These are phyloP conservation scores for Carex pumila DNA, from an alignment of 176 grass and related monocot species.

Conservation along the genomic window DNA sequence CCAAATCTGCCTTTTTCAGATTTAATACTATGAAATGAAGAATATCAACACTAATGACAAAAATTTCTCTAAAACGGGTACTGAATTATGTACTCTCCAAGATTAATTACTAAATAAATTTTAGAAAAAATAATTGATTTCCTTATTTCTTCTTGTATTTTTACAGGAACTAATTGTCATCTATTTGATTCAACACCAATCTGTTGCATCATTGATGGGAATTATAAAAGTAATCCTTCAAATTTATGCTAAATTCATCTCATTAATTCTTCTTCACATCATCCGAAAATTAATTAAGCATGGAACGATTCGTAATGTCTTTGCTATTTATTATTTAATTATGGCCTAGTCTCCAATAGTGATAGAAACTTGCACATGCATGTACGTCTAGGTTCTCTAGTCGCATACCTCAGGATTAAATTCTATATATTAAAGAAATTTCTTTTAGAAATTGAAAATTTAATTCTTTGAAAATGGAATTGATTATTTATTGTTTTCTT, in stretches of 20 bases:
- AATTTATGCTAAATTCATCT: neutral
- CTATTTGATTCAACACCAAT: neutral
- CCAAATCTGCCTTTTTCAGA: neutral
- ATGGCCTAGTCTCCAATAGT: neutral
- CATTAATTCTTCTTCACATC: neutral
- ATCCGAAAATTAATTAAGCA: neutral
- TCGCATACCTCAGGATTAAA: neutral
- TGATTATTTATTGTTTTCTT: too few species aligned
- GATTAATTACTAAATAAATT: neutral
- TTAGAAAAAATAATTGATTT: neutral
- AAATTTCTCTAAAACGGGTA: neutral
- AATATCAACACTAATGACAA: neutral
- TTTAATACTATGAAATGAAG: neutral
- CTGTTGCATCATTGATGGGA: neutral
- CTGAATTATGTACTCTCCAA: neutral
- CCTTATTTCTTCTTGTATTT: neutral
- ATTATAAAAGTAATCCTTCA: neutral
- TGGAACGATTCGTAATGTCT: neutral
- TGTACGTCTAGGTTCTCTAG: neutral
- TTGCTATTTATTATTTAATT: neutral
- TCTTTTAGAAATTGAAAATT: too few species aligned
- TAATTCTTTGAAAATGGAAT: too few species aligned
- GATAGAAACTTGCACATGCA: neutral
- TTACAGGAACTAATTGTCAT: neutral
- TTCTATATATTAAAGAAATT: too few species aligned